phyloP scores from a whole-genome alignment of 139 green algal species.

The Auxenochlorella pyrenoidosa region DNA sequence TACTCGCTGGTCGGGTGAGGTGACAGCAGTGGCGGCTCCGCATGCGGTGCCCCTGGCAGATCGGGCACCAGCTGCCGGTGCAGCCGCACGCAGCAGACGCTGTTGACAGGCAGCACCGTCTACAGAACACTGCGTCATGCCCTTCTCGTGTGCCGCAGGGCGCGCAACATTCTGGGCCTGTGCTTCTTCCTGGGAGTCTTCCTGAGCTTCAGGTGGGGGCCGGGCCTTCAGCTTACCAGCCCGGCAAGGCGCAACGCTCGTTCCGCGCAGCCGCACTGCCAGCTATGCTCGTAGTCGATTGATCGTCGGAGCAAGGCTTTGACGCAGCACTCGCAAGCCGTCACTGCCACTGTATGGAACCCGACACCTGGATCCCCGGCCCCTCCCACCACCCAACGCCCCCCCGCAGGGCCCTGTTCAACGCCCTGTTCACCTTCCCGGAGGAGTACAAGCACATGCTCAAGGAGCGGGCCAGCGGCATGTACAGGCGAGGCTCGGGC shows the following conservation, averaged over 20 bases:
- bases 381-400: too few relatives aligned
- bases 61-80: too few relatives aligned
- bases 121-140: not conserved
- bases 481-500: slow-evolving; percentile 69
- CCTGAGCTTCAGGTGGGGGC: slow-evolving; percentile 44
- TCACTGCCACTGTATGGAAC: too few relatives aligned
- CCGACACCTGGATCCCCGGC: too few relatives aligned
- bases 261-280: not conserved
- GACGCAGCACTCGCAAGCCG: too few relatives aligned
- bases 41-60: too few relatives aligned
- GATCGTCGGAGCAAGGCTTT: too few relatives aligned
- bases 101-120: not conserved
- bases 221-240: not conserved
- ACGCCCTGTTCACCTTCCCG: slow-evolving; percentile 68
- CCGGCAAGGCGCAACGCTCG: not conserved
- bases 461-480: slow-evolving; percentile 71
- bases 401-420: slow-evolving; percentile 46
- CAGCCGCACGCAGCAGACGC: too few relatives aligned
- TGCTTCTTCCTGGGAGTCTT: slow-evolving; percentile 73
- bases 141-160: not conserved
- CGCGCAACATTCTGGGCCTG: slow-evolving; percentile 45
- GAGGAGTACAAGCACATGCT: slow-evolving; percentile 63
- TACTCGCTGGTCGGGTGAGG: slow-evolving; percentile 38
- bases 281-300: too few relatives aligned
- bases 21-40: too few relatives aligned